Conservation (phyloP, 257 asterid genomes). For the Haberlea rhodopensis region DNA sequence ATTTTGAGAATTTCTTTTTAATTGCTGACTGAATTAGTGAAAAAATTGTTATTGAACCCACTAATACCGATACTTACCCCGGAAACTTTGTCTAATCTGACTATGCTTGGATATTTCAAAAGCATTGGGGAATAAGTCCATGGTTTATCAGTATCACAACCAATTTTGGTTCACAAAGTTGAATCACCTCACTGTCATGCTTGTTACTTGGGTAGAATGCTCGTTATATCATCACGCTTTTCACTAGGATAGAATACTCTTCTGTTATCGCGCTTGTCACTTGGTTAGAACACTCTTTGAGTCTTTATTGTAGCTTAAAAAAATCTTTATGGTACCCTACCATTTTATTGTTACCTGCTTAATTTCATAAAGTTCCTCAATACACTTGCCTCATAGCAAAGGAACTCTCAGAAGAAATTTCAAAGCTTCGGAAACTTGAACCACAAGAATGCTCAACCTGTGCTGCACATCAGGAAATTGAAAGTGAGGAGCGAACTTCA, state of each 20-base stretch:
- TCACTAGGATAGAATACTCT: not conserved
- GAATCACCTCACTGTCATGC: not conserved
- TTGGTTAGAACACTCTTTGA: no score
- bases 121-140: not conserved
- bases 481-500: constrained; percentile 25
- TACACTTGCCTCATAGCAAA: constrained; percentile 39
- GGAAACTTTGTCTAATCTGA: constrained; percentile 9
- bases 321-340: not conserved
- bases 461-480: constrained; percentile 29
- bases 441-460: constrained; percentile 26
- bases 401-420: constrained; percentile 56
- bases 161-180: not conserved
- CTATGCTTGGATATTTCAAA: constrained; percentile 12
- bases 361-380: constrained; percentile 10
- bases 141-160: constrained; percentile 11
- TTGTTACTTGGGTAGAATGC: constrained; percentile 2
- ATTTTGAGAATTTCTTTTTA: constrained; percentile 6
- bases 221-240: no score
- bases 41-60: constrained; percentile 4
- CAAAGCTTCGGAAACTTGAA: constrained; percentile 47
- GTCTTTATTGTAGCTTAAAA: no score
- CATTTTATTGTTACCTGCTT: constrained; percentile 8
- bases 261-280: no score
- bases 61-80: not conserved
- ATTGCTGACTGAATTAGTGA: not conserved